A percentile compares a stretch with the other conserved stretches of the same genome.
phyloP scores from a whole-genome alignment of 179 eudicot species.

The Amaranthus tricolor region DNA sequence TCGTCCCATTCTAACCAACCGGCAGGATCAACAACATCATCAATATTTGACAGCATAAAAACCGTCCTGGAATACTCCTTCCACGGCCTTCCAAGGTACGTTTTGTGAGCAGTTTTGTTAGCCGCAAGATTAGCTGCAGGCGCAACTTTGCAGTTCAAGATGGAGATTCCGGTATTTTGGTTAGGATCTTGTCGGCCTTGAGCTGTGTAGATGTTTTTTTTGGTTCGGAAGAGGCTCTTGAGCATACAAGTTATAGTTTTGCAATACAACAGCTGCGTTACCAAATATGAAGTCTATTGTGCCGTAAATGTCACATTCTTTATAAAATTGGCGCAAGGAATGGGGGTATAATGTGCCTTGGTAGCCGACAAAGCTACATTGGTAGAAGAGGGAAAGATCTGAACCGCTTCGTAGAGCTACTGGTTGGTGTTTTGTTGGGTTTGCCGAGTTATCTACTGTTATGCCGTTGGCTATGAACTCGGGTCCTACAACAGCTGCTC shows the following conservation, averaged over 20 bases:
- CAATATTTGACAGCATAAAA: conserved; percentile 27
- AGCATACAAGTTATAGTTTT: conserved; percentile 40
- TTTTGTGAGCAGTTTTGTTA: conserved; percentile 20
- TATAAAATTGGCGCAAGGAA: conserved; percentile 38
- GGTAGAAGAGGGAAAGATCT: conserved; percentile 38
- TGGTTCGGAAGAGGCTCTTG: conserved; percentile 31
- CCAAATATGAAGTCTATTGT: conserved; percentile 46
- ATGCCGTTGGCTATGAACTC: conserved; percentile 48
- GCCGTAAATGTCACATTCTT: conserved; percentile 43
- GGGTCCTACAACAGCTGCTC: conserved; percentile 39
- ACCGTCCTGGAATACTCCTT: conserved; percentile 35
- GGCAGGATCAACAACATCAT: conserved; percentile 37
- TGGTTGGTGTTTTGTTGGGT: conserved; percentile 39
- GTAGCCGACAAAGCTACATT: conserved; percentile 41
- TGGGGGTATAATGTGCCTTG: conserved; percentile 44
- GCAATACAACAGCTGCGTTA: conserved; percentile 42
- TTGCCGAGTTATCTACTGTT: conserved; percentile 41
- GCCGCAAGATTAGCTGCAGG: conserved; percentile 36
- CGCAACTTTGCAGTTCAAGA: conserved; percentile 36
- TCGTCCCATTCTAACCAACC: conserved; percentile 54
- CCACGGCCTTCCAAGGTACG: conserved; percentile 43
- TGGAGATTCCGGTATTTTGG: conserved; percentile 45
- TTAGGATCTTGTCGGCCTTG: conserved; percentile 45
- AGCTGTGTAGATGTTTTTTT: conserved; percentile 37
- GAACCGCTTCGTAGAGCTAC: conserved; percentile 39